Evolutionary conservation across 2,329 filamentous ascomycete species (phyloP), one percentile per base, ranked within the genome.

Genomic region (Cadophora gregata): DNA sequence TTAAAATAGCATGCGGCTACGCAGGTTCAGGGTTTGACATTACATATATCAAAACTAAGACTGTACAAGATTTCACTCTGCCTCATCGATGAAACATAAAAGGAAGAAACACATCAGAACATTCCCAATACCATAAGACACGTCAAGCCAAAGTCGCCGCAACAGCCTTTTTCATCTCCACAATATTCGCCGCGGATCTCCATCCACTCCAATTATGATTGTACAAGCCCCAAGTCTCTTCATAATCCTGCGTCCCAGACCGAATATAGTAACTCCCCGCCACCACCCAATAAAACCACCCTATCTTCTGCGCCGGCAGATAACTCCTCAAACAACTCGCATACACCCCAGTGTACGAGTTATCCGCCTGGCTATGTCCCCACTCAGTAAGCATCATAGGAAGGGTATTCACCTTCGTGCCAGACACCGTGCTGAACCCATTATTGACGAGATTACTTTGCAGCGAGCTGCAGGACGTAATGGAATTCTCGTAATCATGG

Each of bases 271-370:
- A 89, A 72, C 84, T 86, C 1, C 85, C 86, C 0, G 80, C 80
- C 16, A 90, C 63, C 38, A 86, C 87, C 84, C 86, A 88, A 77
- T 85, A 86, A 79, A 85, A 81, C 86, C 86, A 86, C 14, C 86
- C 82, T 0, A 82, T 80, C 76, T 84, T 65, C 25, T 59, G 51
- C 0, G 47, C 59, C 29, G 59, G 66, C 48, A 75, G 80, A 71
- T 82, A 77, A 47, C 78, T 75, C 0, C 82, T 80, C 59, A 89
- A 75, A 72, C 81, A 87, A 16, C 77, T 76, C 5, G 81, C 79
- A 73, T 89, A 89, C 2, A 83, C 80, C 9, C 78, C 75, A 53
- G 78, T 72, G 77, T 82, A 86, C 48, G 59, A 62, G 2, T 78
- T 78, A 62, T 84, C 80, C 6, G 58, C 60, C 78, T 85, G 82